phyloP scores from a whole-genome alignment of 1,139 yeast genomes.

The Diutina sp. region DNA sequence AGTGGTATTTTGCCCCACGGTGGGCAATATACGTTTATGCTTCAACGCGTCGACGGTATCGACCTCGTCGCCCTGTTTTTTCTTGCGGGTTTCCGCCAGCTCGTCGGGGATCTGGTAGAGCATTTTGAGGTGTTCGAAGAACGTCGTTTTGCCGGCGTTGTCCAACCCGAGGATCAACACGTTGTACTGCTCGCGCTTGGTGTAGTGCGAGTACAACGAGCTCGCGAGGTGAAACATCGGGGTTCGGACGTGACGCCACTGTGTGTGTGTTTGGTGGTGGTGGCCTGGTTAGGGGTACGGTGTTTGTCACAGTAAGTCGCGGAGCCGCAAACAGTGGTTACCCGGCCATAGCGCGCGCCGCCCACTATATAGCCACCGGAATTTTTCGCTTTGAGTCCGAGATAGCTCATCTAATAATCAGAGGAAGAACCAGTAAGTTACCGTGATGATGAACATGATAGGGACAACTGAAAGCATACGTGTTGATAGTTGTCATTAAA shows the following conservation, averaged over 20 bases:
- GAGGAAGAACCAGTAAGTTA: background rate
- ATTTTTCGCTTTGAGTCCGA: background rate
- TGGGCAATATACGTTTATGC: constrained; percentile 36
- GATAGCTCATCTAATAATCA: background rate
- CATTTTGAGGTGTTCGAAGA: constrained; percentile 37
- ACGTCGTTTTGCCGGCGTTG: constrained; percentile 91
- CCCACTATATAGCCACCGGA: background rate
- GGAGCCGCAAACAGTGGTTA: background rate
- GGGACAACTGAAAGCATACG: constrained; percentile 2
- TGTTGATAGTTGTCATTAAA: constrained; percentile 2
- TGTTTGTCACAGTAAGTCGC: background rate
- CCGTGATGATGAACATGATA: constrained; percentile 2
- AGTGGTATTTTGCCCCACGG: constrained; percentile 35
- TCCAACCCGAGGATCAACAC: constrained; percentile 81
- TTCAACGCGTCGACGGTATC: constrained; percentile 4
- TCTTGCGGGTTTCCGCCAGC: constrained; percentile 4
- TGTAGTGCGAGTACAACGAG: constrained; percentile 33
- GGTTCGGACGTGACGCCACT: background rate
- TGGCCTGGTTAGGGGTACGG: background rate
- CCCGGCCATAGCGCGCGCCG: background rate
- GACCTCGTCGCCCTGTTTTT: constrained; percentile 6
- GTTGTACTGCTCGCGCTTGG: constrained; percentile 35
- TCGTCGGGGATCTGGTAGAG: constrained; percentile 21
- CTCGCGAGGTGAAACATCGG: constrained; percentile 34
- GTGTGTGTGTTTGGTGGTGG: background rate